Evolutionary conservation across 2,329 filamentous ascomycete genomes (phyloP).

Genomic region (Teratosphaeria gauchensis): DNA sequence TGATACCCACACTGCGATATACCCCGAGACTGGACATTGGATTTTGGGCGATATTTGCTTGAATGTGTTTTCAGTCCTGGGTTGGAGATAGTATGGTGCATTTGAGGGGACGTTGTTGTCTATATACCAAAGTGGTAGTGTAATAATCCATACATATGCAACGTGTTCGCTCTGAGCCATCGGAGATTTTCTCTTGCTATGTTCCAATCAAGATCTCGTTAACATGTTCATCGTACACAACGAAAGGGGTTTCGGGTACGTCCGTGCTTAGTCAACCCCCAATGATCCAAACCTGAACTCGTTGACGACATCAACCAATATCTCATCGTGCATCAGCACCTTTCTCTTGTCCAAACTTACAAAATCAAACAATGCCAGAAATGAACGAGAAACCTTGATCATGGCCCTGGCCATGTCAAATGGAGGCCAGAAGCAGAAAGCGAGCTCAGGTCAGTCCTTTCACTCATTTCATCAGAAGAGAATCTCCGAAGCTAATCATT

Average conservation of each 20-base stretch:
- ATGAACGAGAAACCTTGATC: neutral
- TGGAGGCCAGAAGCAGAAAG: slow-evolving; percentile 40
- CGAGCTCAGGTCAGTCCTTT: slow-evolving; percentile 37
- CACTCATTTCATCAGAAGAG: neutral
- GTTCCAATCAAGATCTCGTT: neutral
- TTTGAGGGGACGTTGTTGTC: neutral
- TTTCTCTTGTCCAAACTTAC: neutral
- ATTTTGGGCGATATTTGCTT: neutral
- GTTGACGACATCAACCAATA: neutral
- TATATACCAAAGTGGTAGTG: neutral
- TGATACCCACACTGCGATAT: slow-evolving; percentile 8
- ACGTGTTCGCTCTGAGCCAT: neutral
- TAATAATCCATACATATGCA: neutral
- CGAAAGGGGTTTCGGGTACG: neutral
- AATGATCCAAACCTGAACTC: neutral
- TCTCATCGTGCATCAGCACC: neutral
- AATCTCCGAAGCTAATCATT: neutral
- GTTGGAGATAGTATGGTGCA: neutral
- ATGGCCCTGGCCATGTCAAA: slow-evolving; percentile 37
- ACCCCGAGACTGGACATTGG: neutral
- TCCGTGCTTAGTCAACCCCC: neutral
- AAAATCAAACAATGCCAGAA: neutral
- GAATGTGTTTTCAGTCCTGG: neutral
- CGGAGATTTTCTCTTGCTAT: neutral
- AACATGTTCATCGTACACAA: no score